Evolutionary conservation across 1,284 basidiomycete genomes (phyloP), one percentile per base, ranked within the genome.

Genomic region (Irpex lacteus): DNA sequence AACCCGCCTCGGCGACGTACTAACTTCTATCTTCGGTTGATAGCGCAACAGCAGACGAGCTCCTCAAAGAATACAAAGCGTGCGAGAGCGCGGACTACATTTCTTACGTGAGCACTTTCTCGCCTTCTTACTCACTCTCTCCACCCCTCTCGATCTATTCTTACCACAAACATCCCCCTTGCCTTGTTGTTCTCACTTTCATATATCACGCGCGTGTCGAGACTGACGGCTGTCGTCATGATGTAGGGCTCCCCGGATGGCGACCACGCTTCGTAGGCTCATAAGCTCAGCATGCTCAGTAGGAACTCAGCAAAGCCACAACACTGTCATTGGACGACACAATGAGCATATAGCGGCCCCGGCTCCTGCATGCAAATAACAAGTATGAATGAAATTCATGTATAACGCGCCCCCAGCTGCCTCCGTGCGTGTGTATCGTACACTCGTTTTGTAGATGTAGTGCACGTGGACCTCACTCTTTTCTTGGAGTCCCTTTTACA

Each of bases 71-170:
- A 73, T 97, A 97, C 78, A 91, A 92, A 70, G 95, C 95, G 60
- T 96, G 94, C 74, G 95, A 97, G 78, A 94, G 89, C 72, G 84
- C 92, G 11, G 93, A 96, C 73, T 98, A 98, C 75, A 94, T 96
- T 68, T 84, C 88, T 70, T 93, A 91, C 73, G 91, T 90, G 66
- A 65, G 84, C 26, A 26, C 26, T 82, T 47, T 50, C 60, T 50
- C 47, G 44, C 19, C 18, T 18, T 53, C 18, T 18, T 26, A 18
- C 21, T 26, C 18, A 26, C 18, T 53, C 9, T 5, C 7, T 9
- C 5, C 18, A 6, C 4, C 5, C 40, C 40, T 11, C 40, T 44
- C 5, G 8, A 2, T 44, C 40, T 44, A 44, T 44, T 15, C 2
- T 44, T 15, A 44, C 15, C 40, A 44, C 15, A 9, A 44, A 11